phyloP scores from a whole-genome alignment of 1,139 yeast species.

The Debaryomyces sp. region DNA sequence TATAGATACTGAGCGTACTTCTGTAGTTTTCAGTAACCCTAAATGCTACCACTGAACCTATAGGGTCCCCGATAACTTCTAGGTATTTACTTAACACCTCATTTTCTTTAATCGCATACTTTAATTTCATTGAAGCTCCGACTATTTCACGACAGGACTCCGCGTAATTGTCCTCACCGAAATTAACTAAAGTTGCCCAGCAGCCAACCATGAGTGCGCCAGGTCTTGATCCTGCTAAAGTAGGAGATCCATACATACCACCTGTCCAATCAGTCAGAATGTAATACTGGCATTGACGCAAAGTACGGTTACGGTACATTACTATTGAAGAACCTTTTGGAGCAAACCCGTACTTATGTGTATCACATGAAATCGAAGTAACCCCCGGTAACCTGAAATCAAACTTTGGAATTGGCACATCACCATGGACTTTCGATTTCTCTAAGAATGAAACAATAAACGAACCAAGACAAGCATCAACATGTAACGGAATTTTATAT shows the following conservation, averaged over 20 bases:
- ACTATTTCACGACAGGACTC: constrained; percentile 70
- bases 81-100: constrained; percentile 46
- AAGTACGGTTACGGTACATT: constrained; percentile 72
- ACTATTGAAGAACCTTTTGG: constrained; percentile 95
- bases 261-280: constrained; percentile 88
- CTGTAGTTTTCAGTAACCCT: constrained; percentile 40
- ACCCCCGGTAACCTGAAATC: constrained; percentile 92
- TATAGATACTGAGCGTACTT: constrained; percentile 62
- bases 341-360: constrained; percentile 97
- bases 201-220: constrained; percentile 97
- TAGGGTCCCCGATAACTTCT: constrained; percentile 80
- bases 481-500: constrained; percentile 80
- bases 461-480: constrained; percentile 95
- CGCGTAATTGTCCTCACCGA: constrained; percentile 81
- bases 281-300: constrained; percentile 84
- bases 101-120: constrained; percentile 42
- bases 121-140: constrained; percentile 60
- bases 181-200: constrained; percentile 86
- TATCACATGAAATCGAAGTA: constrained; percentile 96
- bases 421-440: constrained; percentile 57
- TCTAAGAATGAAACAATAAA: constrained; percentile 83
- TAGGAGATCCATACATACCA: constrained; percentile 95
- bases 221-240: constrained; percentile 94
- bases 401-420: constrained; percentile 55
- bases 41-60: constrained; percentile 80